Conservation (phyloP, 2,329 filamentous ascomycete genomes). For the Diaporthe vexans region DNA sequence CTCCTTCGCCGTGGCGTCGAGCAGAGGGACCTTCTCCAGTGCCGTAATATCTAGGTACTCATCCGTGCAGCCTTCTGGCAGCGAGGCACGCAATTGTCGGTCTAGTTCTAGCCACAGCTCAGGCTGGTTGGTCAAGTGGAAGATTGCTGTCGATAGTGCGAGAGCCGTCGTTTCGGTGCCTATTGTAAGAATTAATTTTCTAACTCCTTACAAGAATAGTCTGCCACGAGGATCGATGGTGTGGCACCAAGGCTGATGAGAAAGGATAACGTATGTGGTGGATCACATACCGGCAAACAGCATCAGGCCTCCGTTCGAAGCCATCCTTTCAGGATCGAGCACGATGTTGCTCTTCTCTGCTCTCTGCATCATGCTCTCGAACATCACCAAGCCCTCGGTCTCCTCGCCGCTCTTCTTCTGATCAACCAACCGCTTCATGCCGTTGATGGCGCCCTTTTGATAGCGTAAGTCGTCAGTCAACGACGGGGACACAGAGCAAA, state of each 20-base stretch:
- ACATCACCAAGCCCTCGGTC: not conserved
- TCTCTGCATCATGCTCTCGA: conserved; percentile 1
- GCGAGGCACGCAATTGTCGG: not conserved
- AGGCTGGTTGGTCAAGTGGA: not conserved
- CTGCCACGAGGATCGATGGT: not conserved
- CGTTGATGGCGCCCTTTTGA: not conserved
- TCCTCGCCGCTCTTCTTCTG: not conserved
- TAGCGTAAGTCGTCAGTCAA: not conserved
- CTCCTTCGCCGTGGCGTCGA: not conserved
- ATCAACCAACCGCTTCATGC: not conserved
- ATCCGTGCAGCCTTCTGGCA: not conserved
- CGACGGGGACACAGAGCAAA: no score
- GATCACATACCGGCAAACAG: not conserved
- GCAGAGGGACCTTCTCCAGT: not conserved
- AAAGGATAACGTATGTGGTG: not conserved
- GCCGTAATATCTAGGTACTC: conserved; percentile 1
- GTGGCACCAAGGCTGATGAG: not conserved
- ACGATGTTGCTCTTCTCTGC: not conserved
- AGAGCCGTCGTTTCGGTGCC: not conserved
- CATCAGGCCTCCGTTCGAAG: not conserved
- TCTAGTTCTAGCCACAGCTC: not conserved
- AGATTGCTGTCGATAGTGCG: not conserved
- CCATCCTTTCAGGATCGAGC: not conserved
- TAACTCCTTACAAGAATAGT: not conserved
- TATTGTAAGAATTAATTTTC: not conserved